Conservation (phyloP, 805 yeast genomes). For the Cyberlindnera misumaiensis region DNA sequence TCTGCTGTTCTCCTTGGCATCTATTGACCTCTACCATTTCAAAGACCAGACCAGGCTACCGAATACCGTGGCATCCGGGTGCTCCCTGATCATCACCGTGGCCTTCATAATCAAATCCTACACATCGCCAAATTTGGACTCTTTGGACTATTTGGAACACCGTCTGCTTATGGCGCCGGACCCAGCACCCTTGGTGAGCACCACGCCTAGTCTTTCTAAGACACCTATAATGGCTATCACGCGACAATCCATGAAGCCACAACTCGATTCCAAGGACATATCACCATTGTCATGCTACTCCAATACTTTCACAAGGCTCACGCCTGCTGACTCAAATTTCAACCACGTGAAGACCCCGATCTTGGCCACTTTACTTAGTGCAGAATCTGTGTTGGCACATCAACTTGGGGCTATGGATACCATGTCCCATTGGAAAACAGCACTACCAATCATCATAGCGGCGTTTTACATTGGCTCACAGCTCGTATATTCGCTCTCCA, state of each 20-base stretch:
- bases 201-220: background rate
- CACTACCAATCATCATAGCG: constrained; percentile 23
- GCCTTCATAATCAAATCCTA: constrained; percentile 9
- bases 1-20: constrained; percentile 6
- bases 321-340: background rate
- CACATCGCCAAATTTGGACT: constrained; percentile 4
- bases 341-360: constrained; percentile 15
- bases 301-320: constrained; percentile 1
- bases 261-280: constrained; percentile 2
- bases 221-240: background rate
- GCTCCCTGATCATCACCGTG: constrained; percentile 3
- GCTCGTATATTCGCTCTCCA: constrained; percentile 46
- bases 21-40: constrained; percentile 9
- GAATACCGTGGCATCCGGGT: constrained; percentile 1
- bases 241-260: background rate
- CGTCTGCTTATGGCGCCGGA: constrained; percentile 10
- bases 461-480: constrained; percentile 23
- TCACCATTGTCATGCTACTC: constrained; percentile 7
- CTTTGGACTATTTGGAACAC: constrained; percentile 7
- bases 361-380: constrained; percentile 13
- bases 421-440: constrained; percentile 1
- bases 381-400: constrained; percentile 7
- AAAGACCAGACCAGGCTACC: constrained; percentile 1
- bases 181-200: constrained; percentile 1
- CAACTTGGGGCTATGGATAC: background rate